These are phyloP conservation scores for Pythium guiyangense DNA, from an alignment of 352 stramenopile genomes.

Conservation along the genomic window DNA sequence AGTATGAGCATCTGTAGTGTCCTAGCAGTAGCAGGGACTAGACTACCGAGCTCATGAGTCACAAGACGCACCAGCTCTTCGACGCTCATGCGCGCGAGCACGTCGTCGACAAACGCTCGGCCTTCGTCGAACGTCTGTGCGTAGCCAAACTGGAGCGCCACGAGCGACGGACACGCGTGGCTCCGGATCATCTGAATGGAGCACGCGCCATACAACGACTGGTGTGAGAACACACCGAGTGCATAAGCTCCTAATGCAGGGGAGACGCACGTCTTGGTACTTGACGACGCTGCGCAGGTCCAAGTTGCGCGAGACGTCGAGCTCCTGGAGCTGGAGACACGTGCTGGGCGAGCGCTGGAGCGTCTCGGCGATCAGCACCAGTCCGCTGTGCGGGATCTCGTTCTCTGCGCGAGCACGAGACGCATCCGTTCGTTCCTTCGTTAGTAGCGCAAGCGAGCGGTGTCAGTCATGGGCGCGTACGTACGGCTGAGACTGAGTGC, in stretches of 20 bases:
- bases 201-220: not conserved
- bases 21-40: not conserved
- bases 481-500: slow-evolving; percentile 47
- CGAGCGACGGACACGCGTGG: slow-evolving; percentile 41
- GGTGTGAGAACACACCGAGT: not conserved
- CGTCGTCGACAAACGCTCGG: slow-evolving; percentile 29
- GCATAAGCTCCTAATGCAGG: not conserved
- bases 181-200: slow-evolving; percentile 37
- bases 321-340: slow-evolving; percentile 38
- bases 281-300: slow-evolving; percentile 32
- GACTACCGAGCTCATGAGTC: too few species aligned
- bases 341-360: slow-evolving; percentile 16
- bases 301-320: slow-evolving; percentile 51
- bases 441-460: too few species aligned
- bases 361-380: slow-evolving; percentile 35
- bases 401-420: slow-evolving; percentile 32
- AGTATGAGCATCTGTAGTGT: not conserved
- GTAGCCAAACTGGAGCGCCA: slow-evolving; percentile 41
- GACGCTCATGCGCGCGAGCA: slow-evolving; percentile 35
- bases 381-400: slow-evolving; percentile 32
- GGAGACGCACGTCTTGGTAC: slow-evolving; percentile 33
- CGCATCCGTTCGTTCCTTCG: too few species aligned
- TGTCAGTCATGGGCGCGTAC: slow-evolving; percentile 1
- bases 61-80: slow-evolving; percentile 51
- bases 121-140: slow-evolving; percentile 38